Evolutionary conservation across 2,329 filamentous ascomycete genomes (phyloP).

Genomic region (Samsoniella hepiali): DNA sequence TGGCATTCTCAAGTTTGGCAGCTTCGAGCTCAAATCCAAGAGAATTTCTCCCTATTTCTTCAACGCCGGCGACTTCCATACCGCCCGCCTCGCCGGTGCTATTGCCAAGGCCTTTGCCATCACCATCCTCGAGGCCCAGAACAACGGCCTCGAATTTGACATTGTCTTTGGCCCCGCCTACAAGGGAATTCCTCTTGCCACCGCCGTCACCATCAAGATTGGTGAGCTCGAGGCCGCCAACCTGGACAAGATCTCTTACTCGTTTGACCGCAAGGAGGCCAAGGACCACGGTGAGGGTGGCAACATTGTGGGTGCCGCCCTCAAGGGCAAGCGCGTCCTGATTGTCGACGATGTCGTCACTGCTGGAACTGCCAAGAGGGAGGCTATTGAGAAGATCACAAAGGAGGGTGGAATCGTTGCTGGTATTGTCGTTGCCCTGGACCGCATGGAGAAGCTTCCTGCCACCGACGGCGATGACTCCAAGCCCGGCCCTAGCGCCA

Average conservation of each 20-base stretch:
- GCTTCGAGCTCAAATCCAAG: conserved; percentile 88
- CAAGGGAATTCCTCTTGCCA: conserved; percentile 92
- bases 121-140: conserved; percentile 51
- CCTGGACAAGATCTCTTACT: conserved; percentile 73
- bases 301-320: conserved; percentile 80
- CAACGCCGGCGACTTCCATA: conserved; percentile 90
- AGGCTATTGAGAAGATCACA: conserved; percentile 86
- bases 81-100: conserved; percentile 70
- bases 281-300: conserved; percentile 96
- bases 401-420: conserved; percentile 80
- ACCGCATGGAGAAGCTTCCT: conserved; percentile 80
- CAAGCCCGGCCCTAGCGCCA: conserved; percentile 70
- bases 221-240: conserved; percentile 62
- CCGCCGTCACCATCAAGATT: conserved; percentile 72
- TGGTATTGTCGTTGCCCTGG: conserved; percentile 84
- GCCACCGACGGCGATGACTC: conserved; percentile 62
- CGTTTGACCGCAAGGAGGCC: conserved; percentile 93
- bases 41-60: conserved; percentile 95
- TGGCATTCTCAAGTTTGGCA: conserved; percentile 75
- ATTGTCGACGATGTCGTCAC: conserved; percentile 98
- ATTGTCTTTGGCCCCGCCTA: conserved; percentile 92
- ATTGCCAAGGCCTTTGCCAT: conserved; percentile 79
- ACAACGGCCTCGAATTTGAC: conserved; percentile 61
- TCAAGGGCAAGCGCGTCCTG: conserved; percentile 81
- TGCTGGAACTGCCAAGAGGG: conserved; percentile 87